Percentiles rank a stretch among this genome's conserved stretches.
These are phyloP conservation scores for Calonectria hongkongensis DNA, from an alignment of 2,329 filamentous ascomycete species.

Conservation along the genomic window DNA sequence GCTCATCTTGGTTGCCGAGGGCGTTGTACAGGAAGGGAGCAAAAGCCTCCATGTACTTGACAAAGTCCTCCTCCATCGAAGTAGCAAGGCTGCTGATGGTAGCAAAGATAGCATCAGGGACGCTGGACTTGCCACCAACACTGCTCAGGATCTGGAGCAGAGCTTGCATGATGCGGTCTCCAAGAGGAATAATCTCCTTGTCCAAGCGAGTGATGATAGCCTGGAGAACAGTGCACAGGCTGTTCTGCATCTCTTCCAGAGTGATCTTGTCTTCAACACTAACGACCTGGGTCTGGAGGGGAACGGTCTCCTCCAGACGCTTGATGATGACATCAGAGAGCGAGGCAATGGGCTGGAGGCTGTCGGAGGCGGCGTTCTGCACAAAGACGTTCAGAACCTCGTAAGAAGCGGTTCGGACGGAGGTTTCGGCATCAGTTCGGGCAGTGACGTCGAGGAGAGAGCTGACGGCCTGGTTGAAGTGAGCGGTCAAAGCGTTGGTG, in stretches of 20 bases:
- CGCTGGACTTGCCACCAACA: constrained; percentile 89
- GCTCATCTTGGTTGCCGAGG: constrained; percentile 95
- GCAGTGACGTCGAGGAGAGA: constrained; percentile 91
- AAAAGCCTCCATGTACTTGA: constrained; percentile 98
- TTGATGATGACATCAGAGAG: constrained; percentile 93
- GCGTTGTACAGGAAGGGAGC: constrained; percentile 94
- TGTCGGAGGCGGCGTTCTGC: constrained; percentile 91
- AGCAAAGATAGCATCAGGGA: constrained; percentile 95
- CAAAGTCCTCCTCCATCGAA: constrained; percentile 92
- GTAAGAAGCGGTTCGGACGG: constrained; percentile 95
- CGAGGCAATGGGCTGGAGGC: constrained; percentile 85
- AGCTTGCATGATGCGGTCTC: constrained; percentile 94
- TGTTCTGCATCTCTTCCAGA: constrained; percentile 98
- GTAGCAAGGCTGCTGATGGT: constrained; percentile 94
- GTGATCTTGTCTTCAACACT: constrained; percentile 97
- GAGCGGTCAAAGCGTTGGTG: constrained; percentile 89
- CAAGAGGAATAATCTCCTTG: constrained; percentile 90
- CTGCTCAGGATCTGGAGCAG: constrained; percentile 87
- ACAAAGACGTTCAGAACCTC: constrained; percentile 98
- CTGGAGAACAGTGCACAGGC: constrained; percentile 91
- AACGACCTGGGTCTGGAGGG: constrained; percentile 93
- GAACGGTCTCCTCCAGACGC: constrained; percentile 91
- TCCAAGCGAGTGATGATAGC: constrained; percentile 94
- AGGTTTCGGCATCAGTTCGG: constrained; percentile 86
- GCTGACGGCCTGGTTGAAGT: constrained; percentile 94